A percentile compares a stretch with the other conserved stretches of the same genome.
Conservation (phyloP, 352 stramenopile species). For the Phytophthora hibernalis region DNA sequence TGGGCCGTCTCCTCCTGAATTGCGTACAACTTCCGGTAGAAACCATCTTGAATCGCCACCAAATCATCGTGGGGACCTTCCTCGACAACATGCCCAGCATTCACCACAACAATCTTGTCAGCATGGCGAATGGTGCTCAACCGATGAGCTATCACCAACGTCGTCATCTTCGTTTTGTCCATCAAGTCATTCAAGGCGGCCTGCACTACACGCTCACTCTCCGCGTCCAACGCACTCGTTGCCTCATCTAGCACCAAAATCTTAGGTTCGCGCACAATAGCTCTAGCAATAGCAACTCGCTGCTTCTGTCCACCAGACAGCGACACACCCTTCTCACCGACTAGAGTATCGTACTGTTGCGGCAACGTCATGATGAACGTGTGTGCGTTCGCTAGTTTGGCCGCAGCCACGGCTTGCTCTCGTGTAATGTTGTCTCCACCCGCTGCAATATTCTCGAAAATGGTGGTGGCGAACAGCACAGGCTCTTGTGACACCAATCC, state of each 20-base stretch:
- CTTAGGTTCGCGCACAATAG: constrained; percentile 53
- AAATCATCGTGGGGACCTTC: constrained; percentile 47
- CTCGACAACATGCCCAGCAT: constrained; percentile 53
- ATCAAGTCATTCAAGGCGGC: too few species aligned
- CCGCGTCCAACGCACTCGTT: constrained; percentile 54
- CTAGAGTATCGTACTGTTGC: constrained; percentile 81
- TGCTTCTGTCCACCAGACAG: constrained; percentile 79
- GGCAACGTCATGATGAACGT: constrained; percentile 84
- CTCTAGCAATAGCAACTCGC: constrained; percentile 68
- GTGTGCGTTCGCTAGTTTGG: constrained; percentile 54
- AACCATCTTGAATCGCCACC: constrained; percentile 27
- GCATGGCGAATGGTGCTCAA: constrained; percentile 52
- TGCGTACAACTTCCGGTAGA: constrained; percentile 31
- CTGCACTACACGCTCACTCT: constrained; percentile 39
- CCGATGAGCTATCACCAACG: too few species aligned
- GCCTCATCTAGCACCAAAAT: constrained; percentile 71
- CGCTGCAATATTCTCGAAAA: constrained; percentile 92
- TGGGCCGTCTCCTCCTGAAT: constrained; percentile 26
- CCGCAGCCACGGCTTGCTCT: constrained; percentile 72
- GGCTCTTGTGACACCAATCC: constrained; percentile 87
- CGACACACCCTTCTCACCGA: constrained; percentile 64
- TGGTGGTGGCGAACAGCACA: constrained; percentile 90
- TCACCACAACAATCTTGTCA: constrained; percentile 58
- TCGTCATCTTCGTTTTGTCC: too few species aligned
- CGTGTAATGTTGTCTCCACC: constrained; percentile 63